Base-by-base conservation (phyloP, 2,329 filamentous ascomycete genomes). In the Aspergillus ochraceus region DNA sequence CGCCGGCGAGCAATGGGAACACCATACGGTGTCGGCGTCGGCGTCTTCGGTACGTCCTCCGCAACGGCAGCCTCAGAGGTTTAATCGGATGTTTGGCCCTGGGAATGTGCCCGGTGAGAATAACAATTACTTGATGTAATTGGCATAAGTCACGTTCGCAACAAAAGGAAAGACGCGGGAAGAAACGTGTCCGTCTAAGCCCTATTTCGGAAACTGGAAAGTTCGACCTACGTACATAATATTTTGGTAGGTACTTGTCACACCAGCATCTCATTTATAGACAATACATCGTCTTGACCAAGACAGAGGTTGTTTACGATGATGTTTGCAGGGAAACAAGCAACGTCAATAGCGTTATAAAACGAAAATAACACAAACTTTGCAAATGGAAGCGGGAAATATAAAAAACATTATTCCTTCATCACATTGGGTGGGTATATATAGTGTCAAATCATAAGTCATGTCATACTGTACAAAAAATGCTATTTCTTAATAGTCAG, bases 401-500 rank as follows among this genome's bases (percentile, higher is more conserved):
- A 26, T 32, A 14, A 22, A n/a, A 39, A 26, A 54, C 29, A 32
- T 54, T 52, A n/a, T 29, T 26, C 19, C 54, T 39, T 52, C 29
- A 49, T 29, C 9, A 57, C 12, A 42, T 39, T 39, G 50, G 52
- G 51, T 39, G 50, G 52, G 51, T 60, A 60, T 59, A 60, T 59
- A 59, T 47, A 58, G 54, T 50, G 45, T 53, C 29, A 54, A n/a
- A 54, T 63, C 63, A 58, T 65, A 47, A 61, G 42, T 65, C 63
- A 55, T 64, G 50, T 60, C 63, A 36, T 61, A 57, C 19, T 60
- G 57, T 63, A 62, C 54, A 56, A 49, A 49, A 54, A 29, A 24
- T 26, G 45, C 30, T 52, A 39, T 36, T 39, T 22, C 50, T 52
- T 36, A 52, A 39, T 12, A 52, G 12, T 42, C 36, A 11, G 19